Percentiles rank a stretch among this genome's conserved stretches.
Conservation (phyloP, 148 eudicot genomes). For the Euryodendron excelsum region DNA sequence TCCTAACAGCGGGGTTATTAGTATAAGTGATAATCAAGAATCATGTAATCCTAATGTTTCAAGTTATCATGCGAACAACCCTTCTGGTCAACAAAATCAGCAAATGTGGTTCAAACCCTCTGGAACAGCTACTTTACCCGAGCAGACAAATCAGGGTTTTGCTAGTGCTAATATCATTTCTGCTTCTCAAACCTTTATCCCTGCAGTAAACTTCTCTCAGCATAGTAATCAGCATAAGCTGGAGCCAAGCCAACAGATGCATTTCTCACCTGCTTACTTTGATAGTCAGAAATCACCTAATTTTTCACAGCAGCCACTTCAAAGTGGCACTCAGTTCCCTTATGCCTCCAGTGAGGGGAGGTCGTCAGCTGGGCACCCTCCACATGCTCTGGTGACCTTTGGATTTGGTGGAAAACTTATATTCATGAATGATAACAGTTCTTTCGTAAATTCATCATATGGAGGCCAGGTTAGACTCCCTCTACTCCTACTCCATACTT, state of each 20-base stretch:
- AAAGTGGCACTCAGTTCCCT: constrained; percentile 17
- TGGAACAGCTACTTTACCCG: constrained; percentile 30
- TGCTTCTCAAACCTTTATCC: constrained; percentile 27
- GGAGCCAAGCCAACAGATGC: constrained; percentile 34
- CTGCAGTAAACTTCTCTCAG: constrained; percentile 37
- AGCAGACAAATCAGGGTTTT: constrained; percentile 26
- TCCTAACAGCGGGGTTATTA: constrained; percentile 20
- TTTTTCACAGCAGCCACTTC: constrained; percentile 41
- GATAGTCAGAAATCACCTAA: constrained; percentile 30
- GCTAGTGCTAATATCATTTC: constrained; percentile 23
- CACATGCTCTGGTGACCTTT: constrained; percentile 67
- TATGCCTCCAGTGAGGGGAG: constrained; percentile 28
- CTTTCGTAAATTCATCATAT: constrained; percentile 29
- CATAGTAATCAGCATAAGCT: constrained; percentile 29
- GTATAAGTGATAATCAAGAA: constrained; percentile 22
- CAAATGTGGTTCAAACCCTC: constrained; percentile 9
- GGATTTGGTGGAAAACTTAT: constrained; percentile 82
- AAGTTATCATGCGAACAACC: constrained; percentile 10
- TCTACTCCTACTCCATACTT: neutral
- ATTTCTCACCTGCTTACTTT: constrained; percentile 28
- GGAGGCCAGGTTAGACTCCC: constrained; percentile 47
- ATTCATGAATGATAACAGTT: constrained; percentile 46
- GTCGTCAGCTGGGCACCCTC: constrained; percentile 56
- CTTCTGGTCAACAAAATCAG: constrained; percentile 13
- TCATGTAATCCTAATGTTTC: constrained; percentile 22